Base-by-base conservation (phyloP, 2,329 filamentous ascomycete genomes). In the Fusarium odoratissimum region DNA sequence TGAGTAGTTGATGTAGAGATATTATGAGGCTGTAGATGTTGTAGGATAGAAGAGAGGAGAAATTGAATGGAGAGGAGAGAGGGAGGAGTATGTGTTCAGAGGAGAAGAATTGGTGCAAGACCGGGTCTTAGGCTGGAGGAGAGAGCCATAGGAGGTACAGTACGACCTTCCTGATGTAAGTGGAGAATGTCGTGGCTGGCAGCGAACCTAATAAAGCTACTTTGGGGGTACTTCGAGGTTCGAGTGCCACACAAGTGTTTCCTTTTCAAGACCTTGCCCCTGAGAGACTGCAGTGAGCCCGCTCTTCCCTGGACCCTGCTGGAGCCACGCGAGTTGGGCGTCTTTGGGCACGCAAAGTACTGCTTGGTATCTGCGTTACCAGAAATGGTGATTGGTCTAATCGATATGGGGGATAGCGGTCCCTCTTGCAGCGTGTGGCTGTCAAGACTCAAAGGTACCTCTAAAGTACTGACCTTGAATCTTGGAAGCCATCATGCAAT, bases 141-240 rank as follows among this genome's bases (percentile, higher is more conserved):
- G 49, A 52, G 30, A 35, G 48, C 48, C 30, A 35, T 33, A 28
- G 14, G n/a, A 51, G 37, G 37, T 30, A 45, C 57, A 41, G 65
- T 68, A 61, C 55, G 31, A 52, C 64, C 46, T 48, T 46, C 33
- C 51, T 57, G 44, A 69, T 60, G 66, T 58, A 69, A 52, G 66
- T 69, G 66, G 66, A 69, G 66, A 69, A 62, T 52, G 58, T 45
- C 51, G 58, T 69, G 58, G 64, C 66, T 69, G 51, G 51, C 35
- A 42, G 25, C 35, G 46, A 35, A 45, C 33, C 30, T 45, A 69
- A 52, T 42, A 41, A 35, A 42, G 58, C n/a, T 64, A 69, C 66
- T 52, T 64, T 37, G 31, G 16, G 28, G 44, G 45, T 69, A 69
- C 66, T 35, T 56, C 19, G 6, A 38, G 41, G 46, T 52, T 28